phyloP scores from a whole-genome alignment of 345 rosid genomes.

The Camelina neglecta region DNA sequence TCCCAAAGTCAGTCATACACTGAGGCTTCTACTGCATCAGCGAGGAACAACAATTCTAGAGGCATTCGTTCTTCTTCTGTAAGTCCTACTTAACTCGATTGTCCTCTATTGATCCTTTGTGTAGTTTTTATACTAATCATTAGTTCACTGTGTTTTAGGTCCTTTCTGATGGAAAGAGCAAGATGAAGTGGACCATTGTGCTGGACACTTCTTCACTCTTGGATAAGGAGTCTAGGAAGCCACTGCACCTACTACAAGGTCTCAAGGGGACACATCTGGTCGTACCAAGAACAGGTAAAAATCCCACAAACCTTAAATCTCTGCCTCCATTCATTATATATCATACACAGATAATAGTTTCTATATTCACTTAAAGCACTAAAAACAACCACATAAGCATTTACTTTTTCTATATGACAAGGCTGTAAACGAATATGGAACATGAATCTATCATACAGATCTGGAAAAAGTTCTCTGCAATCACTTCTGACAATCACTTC shows the following conservation, averaged over 20 bases:
- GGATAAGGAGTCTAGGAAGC: constrained; percentile 68
- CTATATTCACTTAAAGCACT: background rate
- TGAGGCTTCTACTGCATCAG: constrained; percentile 37
- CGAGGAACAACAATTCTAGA: constrained; percentile 46
- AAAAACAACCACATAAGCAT: background rate
- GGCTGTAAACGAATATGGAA: constrained; percentile 3
- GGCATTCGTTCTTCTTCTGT: constrained; percentile 50
- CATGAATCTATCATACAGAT: background rate
- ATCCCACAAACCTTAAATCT: background rate
- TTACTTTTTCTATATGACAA: background rate
- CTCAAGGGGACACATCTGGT: constrained; percentile 76
- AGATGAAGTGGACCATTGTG: constrained; percentile 74
- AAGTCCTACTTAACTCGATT: constrained; percentile 39
- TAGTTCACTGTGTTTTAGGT: constrained; percentile 48
- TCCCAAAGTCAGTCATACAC: constrained; percentile 46
- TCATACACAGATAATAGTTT: background rate
- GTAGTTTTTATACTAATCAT: constrained; percentile 15
- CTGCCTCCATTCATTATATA: background rate
- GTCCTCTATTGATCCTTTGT: constrained; percentile 12
- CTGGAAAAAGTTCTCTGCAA: background rate
- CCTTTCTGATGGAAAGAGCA: constrained; percentile 47
- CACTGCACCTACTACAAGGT: constrained; percentile 83
- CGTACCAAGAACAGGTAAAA: constrained; percentile 78
- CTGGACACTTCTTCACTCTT: constrained; percentile 72
- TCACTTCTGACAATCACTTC: background rate